These are phyloP conservation scores for Macrolepiota fuliginosa DNA, from an alignment of 768 basidiomycete species.

Conservation along the genomic window DNA sequence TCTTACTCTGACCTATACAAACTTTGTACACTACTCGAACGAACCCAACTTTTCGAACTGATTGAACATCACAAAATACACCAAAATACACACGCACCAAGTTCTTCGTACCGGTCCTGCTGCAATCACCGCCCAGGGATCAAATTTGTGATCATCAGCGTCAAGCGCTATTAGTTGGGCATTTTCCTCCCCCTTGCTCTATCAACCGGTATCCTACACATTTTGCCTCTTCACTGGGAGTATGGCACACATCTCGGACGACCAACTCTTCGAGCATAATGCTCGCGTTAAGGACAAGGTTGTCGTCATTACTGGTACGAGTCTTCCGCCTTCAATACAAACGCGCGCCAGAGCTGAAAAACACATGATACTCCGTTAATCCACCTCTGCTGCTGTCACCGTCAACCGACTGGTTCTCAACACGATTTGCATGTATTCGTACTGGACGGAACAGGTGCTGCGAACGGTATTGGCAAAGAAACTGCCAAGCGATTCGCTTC, in stretches of 20 bases:
- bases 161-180: background rate
- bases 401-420: background rate
- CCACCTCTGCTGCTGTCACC: background rate
- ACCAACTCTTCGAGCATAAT: conserved; percentile 40
- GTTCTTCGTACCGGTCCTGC: no score
- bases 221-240: background rate
- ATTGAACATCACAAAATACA: no score
- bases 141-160: background rate
- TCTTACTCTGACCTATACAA: no score
- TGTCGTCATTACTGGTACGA: conserved; percentile 50
- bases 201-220: background rate
- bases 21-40: no score
- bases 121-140: background rate
- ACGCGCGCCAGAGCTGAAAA: background rate
- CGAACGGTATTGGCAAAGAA: conserved; percentile 53
- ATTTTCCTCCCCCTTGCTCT: background rate
- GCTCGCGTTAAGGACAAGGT: conserved; percentile 43
- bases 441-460: conserved; percentile 34
- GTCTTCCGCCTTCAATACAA: background rate
- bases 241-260: conserved; percentile 47
- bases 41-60: no score
- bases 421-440: background rate
- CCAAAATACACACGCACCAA: no score
- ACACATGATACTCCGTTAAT: background rate
- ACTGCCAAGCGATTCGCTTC: conserved; percentile 49